These are phyloP conservation scores for Fusarium agapanthi DNA, from an alignment of 2,329 filamentous ascomycete genomes.

Conservation along the genomic window DNA sequence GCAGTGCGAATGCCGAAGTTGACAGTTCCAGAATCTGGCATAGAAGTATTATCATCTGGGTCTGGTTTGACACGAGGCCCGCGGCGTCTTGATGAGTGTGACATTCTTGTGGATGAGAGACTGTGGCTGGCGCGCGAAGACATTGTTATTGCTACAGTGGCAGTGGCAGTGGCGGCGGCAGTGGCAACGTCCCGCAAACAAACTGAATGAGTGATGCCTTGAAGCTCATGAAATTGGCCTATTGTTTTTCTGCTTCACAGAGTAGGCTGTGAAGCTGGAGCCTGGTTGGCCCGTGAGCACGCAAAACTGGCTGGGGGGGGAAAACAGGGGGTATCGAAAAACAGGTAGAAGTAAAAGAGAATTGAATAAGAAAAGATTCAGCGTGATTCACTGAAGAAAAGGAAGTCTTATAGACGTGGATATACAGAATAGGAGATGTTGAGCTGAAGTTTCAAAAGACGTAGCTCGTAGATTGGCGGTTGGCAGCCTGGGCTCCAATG, in stretches of 20 bases:
- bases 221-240: not conserved
- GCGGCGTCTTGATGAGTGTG: slow-evolving; percentile 34
- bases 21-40: slow-evolving; percentile 22
- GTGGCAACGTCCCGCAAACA: not conserved
- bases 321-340: not conserved
- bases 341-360: not conserved
- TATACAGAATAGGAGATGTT: not conserved
- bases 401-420: slow-evolving; percentile 5
- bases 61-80: slow-evolving; percentile 42
- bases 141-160: slow-evolving; percentile 15
- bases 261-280: not conserved
- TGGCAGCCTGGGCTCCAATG: slow-evolving; percentile 22
- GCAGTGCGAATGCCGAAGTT: slow-evolving; percentile 8
- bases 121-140: slow-evolving; percentile 20
- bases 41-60: slow-evolving; percentile 29
- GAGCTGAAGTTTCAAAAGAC: slow-evolving; percentile 28
- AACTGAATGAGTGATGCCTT: not conserved
- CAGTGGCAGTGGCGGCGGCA: not conserved
- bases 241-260: slow-evolving; percentile 10
- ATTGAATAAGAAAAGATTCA: not conserved
- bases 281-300: not conserved
- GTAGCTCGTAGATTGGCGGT: slow-evolving; percentile 18
- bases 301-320: not conserved
- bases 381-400: not conserved
- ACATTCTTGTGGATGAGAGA: slow-evolving; percentile 30